Evolutionary conservation across 257 asterid species (phyloP), one percentile per base, ranked within the genome.

Genomic region (Penstemon barbatus): DNA sequence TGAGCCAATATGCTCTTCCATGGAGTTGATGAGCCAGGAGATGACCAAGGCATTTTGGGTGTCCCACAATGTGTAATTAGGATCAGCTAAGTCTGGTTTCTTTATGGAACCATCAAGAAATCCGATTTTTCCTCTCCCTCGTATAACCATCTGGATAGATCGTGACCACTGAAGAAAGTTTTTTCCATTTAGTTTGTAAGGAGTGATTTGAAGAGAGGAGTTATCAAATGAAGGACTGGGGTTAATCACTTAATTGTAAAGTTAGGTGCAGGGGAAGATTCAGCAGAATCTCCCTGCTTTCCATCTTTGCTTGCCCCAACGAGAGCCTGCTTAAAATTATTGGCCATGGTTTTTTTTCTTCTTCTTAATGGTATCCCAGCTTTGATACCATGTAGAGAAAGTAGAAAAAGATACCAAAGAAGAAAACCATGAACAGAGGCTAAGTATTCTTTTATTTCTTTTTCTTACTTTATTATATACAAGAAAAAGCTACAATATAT

Each of bases 71-170:
- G 61, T 7, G 61, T 56, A 56, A 2, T 3, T 56, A 18, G 61
- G 41, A 33, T 56, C 38, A 3, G 56, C 15, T 10, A 4, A 8
- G 12, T 56, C 11, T 15, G 61, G 61, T 56, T 6, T 56, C 9
- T 19, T 56, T 4, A 11, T 56, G 36, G 42, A 56, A 7, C 61
- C 61, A 56, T 56, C 61, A 56, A 56, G 42, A 56, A 15, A 25
- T 25, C 41, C 61, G 4, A 56, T 25, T 6, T 56, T 56, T 7
- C 41, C 61, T 56, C 61, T 25, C 41, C 61, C 40, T 55, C n/a
- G 61, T 56, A 56, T 19, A 10, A 56, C 38, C 39, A 56, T 56
- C 36, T 56, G 61, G 19, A 33, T 11, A 15, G 61, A 56, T 19
- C 41, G 40, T 15, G 61, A 56, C 61, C 61, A 56, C 8, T 56